Conservation (phyloP, 2,329 filamentous ascomycete genomes). For the Colletotrichum sojae region DNA sequence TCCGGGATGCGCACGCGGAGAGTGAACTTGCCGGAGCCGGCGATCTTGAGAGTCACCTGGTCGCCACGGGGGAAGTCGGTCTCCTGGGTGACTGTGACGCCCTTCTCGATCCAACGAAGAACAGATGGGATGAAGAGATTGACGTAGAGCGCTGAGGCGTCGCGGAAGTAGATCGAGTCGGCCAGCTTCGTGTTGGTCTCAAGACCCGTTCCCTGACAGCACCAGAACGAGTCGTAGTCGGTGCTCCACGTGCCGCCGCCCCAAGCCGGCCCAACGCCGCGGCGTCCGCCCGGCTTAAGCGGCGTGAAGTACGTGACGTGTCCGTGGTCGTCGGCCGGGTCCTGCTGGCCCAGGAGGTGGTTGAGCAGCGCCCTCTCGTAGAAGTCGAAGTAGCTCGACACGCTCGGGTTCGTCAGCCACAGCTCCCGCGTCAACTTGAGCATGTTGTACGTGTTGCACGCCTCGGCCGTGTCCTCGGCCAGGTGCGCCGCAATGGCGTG, state of each 20-base stretch:
- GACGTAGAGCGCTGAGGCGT: constrained; percentile 59
- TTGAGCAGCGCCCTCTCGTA: constrained; percentile 67
- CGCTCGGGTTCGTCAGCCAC: constrained; percentile 58
- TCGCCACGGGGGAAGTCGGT: constrained; percentile 60
- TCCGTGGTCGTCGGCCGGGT: constrained; percentile 59
- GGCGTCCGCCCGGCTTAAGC: constrained; percentile 60
- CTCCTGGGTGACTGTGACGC: constrained; percentile 57
- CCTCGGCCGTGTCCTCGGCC: constrained; percentile 62
- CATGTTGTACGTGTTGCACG: constrained; percentile 71
- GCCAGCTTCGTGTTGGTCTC: constrained; percentile 69
- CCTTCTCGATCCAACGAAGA: constrained; percentile 58
- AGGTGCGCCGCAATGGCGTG: constrained; percentile 62
- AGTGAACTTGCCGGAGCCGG: constrained; percentile 49
- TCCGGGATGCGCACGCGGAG: constrained; percentile 62
- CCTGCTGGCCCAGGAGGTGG: constrained; percentile 64
- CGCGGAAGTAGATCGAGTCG: constrained; percentile 66
- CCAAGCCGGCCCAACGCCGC: constrained; percentile 67
- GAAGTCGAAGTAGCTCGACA: constrained; percentile 64
- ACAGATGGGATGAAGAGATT: constrained; percentile 65
- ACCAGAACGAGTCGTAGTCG: constrained; percentile 68
- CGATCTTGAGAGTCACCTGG: constrained; percentile 55
- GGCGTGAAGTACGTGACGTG: constrained; percentile 69
- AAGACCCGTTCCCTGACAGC: constrained; percentile 65
- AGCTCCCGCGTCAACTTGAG: constrained; percentile 68
- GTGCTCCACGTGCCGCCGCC: constrained; percentile 69